Conservation (phyloP, 208 protist genomes). For the Crithidia expoeki region DNA sequence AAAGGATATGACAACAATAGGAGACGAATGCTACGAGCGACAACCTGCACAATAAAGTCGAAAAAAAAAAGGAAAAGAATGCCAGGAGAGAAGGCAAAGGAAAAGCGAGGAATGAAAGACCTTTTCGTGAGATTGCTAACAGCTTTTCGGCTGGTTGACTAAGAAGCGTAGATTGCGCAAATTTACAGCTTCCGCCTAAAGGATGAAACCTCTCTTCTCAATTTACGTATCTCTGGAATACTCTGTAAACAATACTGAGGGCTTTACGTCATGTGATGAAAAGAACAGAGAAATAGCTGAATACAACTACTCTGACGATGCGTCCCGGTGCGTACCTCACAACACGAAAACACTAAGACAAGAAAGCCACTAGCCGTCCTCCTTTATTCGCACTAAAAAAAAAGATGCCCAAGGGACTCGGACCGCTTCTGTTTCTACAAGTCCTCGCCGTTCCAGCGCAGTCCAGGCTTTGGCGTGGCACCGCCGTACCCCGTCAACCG, state of each 20-base stretch:
- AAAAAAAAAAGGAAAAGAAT: too few relatives aligned
- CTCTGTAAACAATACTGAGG: too few relatives aligned
- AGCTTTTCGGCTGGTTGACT: too few relatives aligned
- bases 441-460: slow-evolving; percentile 87
- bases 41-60: too few relatives aligned
- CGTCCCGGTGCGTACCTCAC: not conserved
- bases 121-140: too few relatives aligned
- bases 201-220: too few relatives aligned
- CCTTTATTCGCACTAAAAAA: not conserved
- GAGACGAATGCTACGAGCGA: not conserved
- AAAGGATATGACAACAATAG: not conserved
- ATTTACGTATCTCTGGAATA: too few relatives aligned
- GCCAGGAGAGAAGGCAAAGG: too few relatives aligned
- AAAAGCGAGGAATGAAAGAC: too few relatives aligned
- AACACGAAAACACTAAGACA: not conserved
- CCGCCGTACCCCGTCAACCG: slow-evolving; percentile 83
- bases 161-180: too few relatives aligned
- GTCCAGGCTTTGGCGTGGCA: slow-evolving; percentile 81
- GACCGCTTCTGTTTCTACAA: slow-evolving; percentile 35
- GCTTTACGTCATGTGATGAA: too few relatives aligned
- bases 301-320: not conserved
- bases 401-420: not conserved
- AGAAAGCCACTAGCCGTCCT: not conserved
- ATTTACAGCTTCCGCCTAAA: too few relatives aligned
- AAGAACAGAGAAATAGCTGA: not conserved